A percentile compares a stretch with the other conserved stretches of the same genome.
phyloP scores from a whole-genome alignment of 192 early-diverging fungal genomes.

The Endogone sp. region DNA sequence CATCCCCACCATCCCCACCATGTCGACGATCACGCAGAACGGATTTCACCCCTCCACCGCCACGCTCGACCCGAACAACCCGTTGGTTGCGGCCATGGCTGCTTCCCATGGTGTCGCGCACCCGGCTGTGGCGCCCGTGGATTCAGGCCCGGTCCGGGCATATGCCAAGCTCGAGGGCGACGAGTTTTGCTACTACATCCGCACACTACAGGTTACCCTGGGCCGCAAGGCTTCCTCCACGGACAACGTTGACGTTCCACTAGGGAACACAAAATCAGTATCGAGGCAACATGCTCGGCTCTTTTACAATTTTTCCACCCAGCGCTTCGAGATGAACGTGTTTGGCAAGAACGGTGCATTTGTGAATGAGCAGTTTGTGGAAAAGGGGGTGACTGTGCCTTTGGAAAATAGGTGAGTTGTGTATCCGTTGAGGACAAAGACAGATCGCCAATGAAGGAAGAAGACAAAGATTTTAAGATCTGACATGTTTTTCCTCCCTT shows the following conservation, averaged over 20 bases:
- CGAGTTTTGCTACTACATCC: slow-evolving; percentile 81
- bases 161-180: slow-evolving; percentile 89
- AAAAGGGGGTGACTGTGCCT: slow-evolving; percentile 57
- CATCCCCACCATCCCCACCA: not conserved
- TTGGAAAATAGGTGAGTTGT: slow-evolving; percentile 58
- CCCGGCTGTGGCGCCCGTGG: slow-evolving; percentile 14
- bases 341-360: slow-evolving; percentile 87
- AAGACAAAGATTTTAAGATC: not conserved
- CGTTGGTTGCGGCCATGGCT: not conserved
- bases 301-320: slow-evolving; percentile 77
- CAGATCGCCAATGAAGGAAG: not conserved
- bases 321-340: slow-evolving; percentile 81
- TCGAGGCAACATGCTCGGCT: slow-evolving; percentile 84
- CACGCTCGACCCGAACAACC: not conserved
- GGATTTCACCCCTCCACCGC: not conserved
- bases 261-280: slow-evolving; percentile 81
- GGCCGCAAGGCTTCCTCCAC: slow-evolving; percentile 63
- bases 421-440: not conserved
- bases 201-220: slow-evolving; percentile 71
- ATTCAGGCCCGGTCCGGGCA: slow-evolving; percentile 66
- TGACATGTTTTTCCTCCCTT: not conserved
- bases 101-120: not conserved
- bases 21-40: not conserved
- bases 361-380: slow-evolving; percentile 79
- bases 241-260: slow-evolving; percentile 80